A percentile compares a stretch with the other conserved stretches of the same genome.
phyloP scores from a whole-genome alignment of 2,329 filamentous ascomycete genomes.

The Diaporthe sp. region DNA sequence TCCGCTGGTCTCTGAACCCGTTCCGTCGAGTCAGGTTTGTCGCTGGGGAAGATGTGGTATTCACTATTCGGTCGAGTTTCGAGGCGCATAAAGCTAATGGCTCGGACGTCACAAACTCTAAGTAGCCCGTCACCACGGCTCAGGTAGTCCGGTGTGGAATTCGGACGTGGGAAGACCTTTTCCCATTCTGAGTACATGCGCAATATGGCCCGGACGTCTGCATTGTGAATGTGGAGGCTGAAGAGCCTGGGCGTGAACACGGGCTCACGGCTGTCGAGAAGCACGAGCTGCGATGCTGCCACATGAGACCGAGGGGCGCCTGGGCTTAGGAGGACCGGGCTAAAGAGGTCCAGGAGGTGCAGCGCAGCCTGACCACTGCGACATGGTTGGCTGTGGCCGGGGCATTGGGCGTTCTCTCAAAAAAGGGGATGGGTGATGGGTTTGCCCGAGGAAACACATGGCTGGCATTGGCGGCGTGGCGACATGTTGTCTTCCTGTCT shows the following conservation, averaged over 20 bases:
- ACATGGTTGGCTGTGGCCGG: neutral
- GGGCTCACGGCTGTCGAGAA: neutral
- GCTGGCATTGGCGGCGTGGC: constrained; percentile 24
- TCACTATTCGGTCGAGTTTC: neutral
- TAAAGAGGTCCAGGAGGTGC: neutral
- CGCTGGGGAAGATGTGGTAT: neutral
- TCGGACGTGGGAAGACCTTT: neutral
- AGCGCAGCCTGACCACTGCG: neutral
- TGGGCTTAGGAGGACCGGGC: neutral
- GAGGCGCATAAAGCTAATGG: neutral
- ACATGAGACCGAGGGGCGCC: constrained; percentile 28
- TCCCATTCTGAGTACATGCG: neutral
- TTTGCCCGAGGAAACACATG: neutral
- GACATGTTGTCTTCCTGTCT: neutral
- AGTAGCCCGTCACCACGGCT: neutral
- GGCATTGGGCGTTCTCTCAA: neutral
- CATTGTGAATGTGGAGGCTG: neutral
- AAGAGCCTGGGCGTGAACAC: neutral
- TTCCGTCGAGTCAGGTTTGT: neutral
- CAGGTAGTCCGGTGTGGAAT: neutral
- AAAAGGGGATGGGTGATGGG: neutral
- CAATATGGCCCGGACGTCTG: neutral
- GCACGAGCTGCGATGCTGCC: constrained; percentile 15
- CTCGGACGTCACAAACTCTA: constrained; percentile 11
- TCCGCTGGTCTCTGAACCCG: neutral